These are phyloP conservation scores for Dendrothele bispora DNA, from an alignment of 768 basidiomycete genomes.

Conservation along the genomic window DNA sequence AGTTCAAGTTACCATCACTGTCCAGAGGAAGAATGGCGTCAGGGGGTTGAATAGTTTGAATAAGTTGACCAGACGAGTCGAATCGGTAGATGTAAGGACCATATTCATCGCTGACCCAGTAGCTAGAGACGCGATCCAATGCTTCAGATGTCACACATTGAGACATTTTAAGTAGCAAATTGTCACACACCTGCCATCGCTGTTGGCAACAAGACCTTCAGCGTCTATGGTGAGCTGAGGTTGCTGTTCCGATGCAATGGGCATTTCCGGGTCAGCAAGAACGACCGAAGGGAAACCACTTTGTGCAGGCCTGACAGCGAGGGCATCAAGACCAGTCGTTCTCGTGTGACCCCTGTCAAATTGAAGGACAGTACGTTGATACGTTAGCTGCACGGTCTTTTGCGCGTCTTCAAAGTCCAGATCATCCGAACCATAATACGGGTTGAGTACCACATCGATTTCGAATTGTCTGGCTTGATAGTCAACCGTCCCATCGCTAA, in stretches of 20 bases:
- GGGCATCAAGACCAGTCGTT: slow-evolving; percentile 59
- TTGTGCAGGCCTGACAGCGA: slow-evolving; percentile 42
- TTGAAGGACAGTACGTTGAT: slow-evolving; percentile 49
- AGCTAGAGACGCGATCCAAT: slow-evolving; percentile 42
- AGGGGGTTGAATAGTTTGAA: slow-evolving; percentile 60
- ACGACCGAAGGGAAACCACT: slow-evolving; percentile 26
- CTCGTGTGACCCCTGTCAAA: slow-evolving; percentile 43
- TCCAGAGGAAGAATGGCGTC: slow-evolving; percentile 52
- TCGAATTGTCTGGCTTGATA: slow-evolving; percentile 66
- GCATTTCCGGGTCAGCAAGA: slow-evolving; percentile 43
- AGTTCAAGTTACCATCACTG: slow-evolving; percentile 45
- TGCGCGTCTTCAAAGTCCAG: slow-evolving; percentile 51
- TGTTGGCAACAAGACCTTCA: slow-evolving; percentile 57
- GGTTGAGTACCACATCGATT: slow-evolving; percentile 56
- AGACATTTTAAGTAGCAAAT: background rate
- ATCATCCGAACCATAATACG: slow-evolving; percentile 47
- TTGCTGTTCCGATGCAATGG: slow-evolving; percentile 41
- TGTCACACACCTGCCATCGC: slow-evolving; percentile 53
- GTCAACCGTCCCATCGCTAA: slow-evolving; percentile 53
- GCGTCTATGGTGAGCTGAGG: slow-evolving; percentile 53
- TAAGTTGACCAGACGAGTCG: slow-evolving; percentile 42
- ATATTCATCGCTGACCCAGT: slow-evolving; percentile 71
- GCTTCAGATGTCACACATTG: no score
- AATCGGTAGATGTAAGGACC: slow-evolving; percentile 65
- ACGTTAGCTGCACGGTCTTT: slow-evolving; percentile 50